Base-by-base conservation (phyloP, 2,329 filamentous ascomycete species). In the Aaosphaeria arxii region DNA sequence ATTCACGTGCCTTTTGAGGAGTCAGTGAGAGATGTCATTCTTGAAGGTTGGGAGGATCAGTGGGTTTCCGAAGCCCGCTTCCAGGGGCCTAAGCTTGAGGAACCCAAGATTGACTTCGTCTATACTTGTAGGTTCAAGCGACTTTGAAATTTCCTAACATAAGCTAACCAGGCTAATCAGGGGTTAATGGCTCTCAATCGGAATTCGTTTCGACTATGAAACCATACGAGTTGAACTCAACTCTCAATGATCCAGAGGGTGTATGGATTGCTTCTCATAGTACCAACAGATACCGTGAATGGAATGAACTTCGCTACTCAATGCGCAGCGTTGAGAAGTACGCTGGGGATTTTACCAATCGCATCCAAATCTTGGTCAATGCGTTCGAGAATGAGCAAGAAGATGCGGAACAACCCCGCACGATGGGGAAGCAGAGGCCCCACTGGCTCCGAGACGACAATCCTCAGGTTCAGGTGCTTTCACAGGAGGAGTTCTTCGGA, bases 251-350 rank as follows among this genome's bases (percentile, higher is more conserved):
- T 46, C 43, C 55, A 1, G 64, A 70, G 11, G 71, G 71, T n/a
- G 59, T 66, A 43, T 75, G 72, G 72, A 60, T 74, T 17, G 58
- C 63, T 17, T 67, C 67, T 5, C 73, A 75, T 48, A 64, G 71
- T 43, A 63, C 72, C 40, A 75, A 75, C 52, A 55, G 72, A 13
- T 75, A 75, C 51, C 70, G 73, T 1, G 73, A 75, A 50, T 75
- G 73, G 72, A 66, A 74, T 41, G 73, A 75, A 54, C 52, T 75
- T n/a, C 64, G 70, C 30, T 75, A 73, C 48, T 75, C 73, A 2
- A 64, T 75, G 56, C 66, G 72, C 30, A 75, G 71, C 40, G 61
- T 75, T 17, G 68, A 74, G 47, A 66, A 64, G 35, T 70, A 73
- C 46, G 72, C 72, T n/a, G 56, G 58, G 31, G 57, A 54, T 5